Evolutionary conservation across 306 rosid species (phyloP), one percentile per base, ranked within the genome.

Genomic region (Malus asiatica): DNA sequence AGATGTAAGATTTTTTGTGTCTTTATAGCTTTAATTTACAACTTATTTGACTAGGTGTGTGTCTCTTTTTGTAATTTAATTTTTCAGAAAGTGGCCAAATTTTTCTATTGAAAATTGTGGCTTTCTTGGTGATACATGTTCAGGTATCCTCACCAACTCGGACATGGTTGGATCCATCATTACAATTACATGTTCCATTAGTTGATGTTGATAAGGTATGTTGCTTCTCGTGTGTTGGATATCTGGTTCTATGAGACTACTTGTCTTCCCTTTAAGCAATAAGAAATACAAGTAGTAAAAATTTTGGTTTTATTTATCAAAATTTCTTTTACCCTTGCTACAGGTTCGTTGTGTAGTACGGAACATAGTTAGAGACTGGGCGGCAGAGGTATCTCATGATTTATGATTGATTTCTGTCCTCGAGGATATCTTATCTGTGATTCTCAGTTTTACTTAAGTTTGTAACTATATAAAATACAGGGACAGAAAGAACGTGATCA

Each of bases 301-400:
- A 29, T 10, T 45, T 45, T 19, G 11, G 66, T 12, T 66, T 65
- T 30, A 20, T 52, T 48, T 69, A 15, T 40, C 23, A 64, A 67
- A 65, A 57, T 22, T 76, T 25, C 10, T 23, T 45, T 71, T 51
- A 63, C 20, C n/a, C 22, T 69, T 65, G 65, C 55, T 76, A 72
- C 87, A 95, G 99, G 97, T 95, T 57, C 93, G 97, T 53, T 95
- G 99, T 71, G 81, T 92, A 55, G 82, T 90, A 85, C 87, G 97
- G 89, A 95, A 88, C 77, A 82, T 95, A 83, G 97, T 90, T 62
- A 90, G 99, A 88, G 99, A 95, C 69, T 95, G 99, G 99, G 96
- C 97, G 15, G 83, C 80, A 62, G 97, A 95, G 93, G 99, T 95
- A 92, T 59, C 10, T 62, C 63, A 42, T 66, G 71, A 35, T 76